These are phyloP conservation scores for Erythrophleum ivorense DNA, from an alignment of 331 rosid genomes.

Conservation along the genomic window DNA sequence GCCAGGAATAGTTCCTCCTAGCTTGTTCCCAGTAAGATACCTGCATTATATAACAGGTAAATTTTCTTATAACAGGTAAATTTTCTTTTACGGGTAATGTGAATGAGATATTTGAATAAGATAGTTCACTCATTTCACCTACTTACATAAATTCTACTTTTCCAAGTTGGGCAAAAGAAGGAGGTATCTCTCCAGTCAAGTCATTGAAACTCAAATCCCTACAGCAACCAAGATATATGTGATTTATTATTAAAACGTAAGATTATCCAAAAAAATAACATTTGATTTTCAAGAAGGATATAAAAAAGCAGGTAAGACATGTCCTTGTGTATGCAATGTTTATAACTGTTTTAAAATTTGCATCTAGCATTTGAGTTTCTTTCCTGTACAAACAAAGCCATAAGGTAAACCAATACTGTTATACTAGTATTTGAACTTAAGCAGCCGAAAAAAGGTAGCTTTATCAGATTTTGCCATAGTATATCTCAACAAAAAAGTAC, in stretches of 20 bases:
- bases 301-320: slow-evolving; percentile 25
- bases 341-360: not conserved
- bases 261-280: not conserved
- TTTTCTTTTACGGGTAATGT: not conserved
- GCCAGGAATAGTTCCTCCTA: slow-evolving; percentile 68
- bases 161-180: slow-evolving; percentile 53
- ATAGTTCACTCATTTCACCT: slow-evolving; percentile 18
- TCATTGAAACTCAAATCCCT: slow-evolving; percentile 89
- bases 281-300: slow-evolving; percentile 8
- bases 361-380: not conserved
- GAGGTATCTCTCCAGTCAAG: slow-evolving; percentile 79
- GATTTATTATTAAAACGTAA: slow-evolving; percentile 30
- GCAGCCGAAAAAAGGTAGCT: not conserved
- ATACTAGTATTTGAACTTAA: not conserved
- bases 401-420: not conserved
- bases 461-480: not conserved
- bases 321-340: not conserved
- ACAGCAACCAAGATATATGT: slow-evolving; percentile 35
- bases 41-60: slow-evolving; percentile 45
- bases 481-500: slow-evolving; percentile 6
- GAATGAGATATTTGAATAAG: slow-evolving; percentile 25
- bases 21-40: slow-evolving; percentile 76
- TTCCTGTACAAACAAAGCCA: not conserved
- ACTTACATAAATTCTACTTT: slow-evolving; percentile 70
- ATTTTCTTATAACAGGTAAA: slow-evolving; percentile 22